Evolutionary conservation across 495 filamentous ascomycete species (phyloP), one percentile per base, ranked within the genome.

Genomic region (Aspergillus panamensis): DNA sequence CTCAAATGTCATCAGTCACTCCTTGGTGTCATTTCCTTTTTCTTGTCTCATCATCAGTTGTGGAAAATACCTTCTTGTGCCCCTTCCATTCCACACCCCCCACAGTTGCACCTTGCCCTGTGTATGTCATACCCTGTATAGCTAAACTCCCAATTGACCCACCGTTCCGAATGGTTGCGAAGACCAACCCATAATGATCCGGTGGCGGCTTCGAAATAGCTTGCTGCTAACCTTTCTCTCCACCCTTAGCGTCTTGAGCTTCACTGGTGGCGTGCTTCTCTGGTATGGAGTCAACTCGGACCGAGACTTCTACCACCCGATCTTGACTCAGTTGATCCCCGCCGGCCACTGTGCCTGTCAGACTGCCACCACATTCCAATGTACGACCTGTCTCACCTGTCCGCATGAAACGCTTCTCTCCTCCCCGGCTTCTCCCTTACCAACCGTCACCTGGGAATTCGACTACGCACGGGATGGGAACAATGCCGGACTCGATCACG

Each of bases 231-330:
- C 55, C 10, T 33, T 67, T 7, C 51, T 76, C 10, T 70, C 53
- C 43, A 16, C 64, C 55, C 48, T 69, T 10, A 53, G 55, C 8
- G 39, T 67, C 16, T 12, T 72, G 7, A 58, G 16, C 40, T 58
- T 62, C 49, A 39, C 45, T 45, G 43, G 58, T 47, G 57, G 70
- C 35, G 12, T 71, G 48, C 30, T 59, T 50, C 64, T 76, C 43
- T 76, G 73, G 73, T 73, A 69, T 66, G 70, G 64, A 59, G 64
- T 75, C 62, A 75, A 75, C 59, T 70, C 72, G 8, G 73, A 76
- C 37, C 58, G 72, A 37, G 62, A 70, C 40, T 71, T 71, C 29
- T 67, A 73, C 29, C 68, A 73, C 35, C 73, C 73, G 1, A 45
- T 74, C 35, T 62, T 76, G 31, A 75, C 69, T 0, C 74, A 75